phyloP scores from a whole-genome alignment of 1,139 yeast genomes.

The Kodamaea plutei region DNA sequence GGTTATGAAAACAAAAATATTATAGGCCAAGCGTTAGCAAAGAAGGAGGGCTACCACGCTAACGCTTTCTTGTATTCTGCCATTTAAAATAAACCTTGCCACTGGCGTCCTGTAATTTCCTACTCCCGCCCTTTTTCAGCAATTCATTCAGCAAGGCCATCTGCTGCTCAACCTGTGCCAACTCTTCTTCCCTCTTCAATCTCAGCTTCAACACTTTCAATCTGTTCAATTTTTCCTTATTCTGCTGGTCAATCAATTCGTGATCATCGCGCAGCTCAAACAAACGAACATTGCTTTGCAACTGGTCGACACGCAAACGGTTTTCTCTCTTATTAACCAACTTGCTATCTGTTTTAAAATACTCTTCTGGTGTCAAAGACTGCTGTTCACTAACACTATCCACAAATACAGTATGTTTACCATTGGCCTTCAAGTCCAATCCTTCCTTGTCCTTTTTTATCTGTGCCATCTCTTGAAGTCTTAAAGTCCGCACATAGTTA shows the following conservation, averaged over 20 bases:
- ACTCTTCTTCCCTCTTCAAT: slow-evolving; percentile 62
- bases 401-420: slow-evolving; percentile 84
- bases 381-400: slow-evolving; percentile 55
- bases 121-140: slow-evolving; percentile 86
- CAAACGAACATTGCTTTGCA: slow-evolving; percentile 37
- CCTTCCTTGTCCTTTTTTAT: slow-evolving; percentile 58
- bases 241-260: slow-evolving; percentile 39
- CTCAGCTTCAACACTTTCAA: slow-evolving; percentile 53
- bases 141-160: slow-evolving; percentile 79
- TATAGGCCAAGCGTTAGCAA: too few species aligned
- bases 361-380: slow-evolving; percentile 57
- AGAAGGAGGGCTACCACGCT: too few species aligned
- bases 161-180: slow-evolving; percentile 63
- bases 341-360: slow-evolving; percentile 66
- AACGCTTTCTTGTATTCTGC: slow-evolving; percentile 81
- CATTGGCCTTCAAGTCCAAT: slow-evolving; percentile 51
- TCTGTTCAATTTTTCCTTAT: slow-evolving; percentile 56
- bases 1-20: too few species aligned
- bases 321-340: slow-evolving; percentile 67
- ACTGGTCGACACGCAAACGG: slow-evolving; percentile 61
- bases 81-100: slow-evolving; percentile 80
- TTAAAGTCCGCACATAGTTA: slow-evolving; percentile 74
- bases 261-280: slow-evolving; percentile 24
- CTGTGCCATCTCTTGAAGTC: slow-evolving; percentile 63
- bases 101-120: slow-evolving; percentile 59